Conservation (phyloP, 2,329 filamentous ascomycete genomes). For the Huntiella moniliformis region DNA sequence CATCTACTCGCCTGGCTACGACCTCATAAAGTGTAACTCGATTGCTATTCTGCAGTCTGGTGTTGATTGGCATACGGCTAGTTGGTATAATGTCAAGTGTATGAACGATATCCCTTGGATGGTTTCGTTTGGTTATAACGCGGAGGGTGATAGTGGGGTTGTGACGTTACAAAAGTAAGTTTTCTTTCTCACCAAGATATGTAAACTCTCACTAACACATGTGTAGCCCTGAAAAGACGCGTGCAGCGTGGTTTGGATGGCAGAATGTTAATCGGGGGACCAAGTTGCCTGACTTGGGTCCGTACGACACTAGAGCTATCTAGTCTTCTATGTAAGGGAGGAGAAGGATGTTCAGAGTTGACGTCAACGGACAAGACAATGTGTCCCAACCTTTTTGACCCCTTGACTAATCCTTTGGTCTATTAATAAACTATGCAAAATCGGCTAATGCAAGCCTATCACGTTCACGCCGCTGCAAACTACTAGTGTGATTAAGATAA, state of each 20-base stretch:
- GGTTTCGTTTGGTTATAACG: slow-evolving; percentile 19
- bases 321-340: background rate
- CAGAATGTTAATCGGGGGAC: slow-evolving; percentile 14
- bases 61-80: slow-evolving; percentile 13
- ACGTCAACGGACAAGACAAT: background rate
- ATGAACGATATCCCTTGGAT: slow-evolving; percentile 14
- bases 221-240: slow-evolving; percentile 7
- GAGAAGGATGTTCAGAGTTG: background rate
- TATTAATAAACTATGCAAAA: background rate
- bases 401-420: background rate
- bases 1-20: slow-evolving; percentile 2
- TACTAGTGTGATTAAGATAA: too few relatives aligned
- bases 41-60: slow-evolving; percentile 4
- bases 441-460: background rate
- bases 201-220: background rate
- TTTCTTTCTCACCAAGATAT: slow-evolving; percentile 1
- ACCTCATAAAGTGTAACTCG: slow-evolving; percentile 13
- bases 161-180: slow-evolving; percentile 18
- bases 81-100: slow-evolving; percentile 16
- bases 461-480: too few relatives aligned
- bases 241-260: slow-evolving; percentile 16
- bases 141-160: slow-evolving; percentile 16
- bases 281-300: slow-evolving; percentile 13
- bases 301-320: slow-evolving; percentile 11
- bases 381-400: background rate